Evolutionary conservation across 2,329 filamentous ascomycete species (phyloP), one percentile per base, ranked within the genome.

Genomic region (Calonectria pseudoreteaudii): DNA sequence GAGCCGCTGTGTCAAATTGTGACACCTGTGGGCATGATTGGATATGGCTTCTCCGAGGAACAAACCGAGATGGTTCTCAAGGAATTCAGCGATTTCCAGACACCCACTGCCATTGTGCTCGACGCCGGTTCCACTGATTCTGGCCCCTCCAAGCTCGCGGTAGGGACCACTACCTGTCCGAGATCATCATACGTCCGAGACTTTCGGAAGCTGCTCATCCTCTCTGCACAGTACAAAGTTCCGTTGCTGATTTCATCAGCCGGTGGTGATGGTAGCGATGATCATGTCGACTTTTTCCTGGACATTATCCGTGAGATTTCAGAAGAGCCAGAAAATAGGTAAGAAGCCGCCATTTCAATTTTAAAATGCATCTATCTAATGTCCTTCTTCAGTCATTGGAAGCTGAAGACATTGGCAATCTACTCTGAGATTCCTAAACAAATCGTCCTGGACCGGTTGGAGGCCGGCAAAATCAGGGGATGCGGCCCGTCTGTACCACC

Each of bases 231-330:
- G 28, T 66, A 52, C 20, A 26, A 28, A 3, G 38, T 64, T 26
- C 60, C 60, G 16, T 26, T 66, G 7, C 18, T 66, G 11, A 52
- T 66, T 26, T 38, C 44, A 36, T 66, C 64, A 11, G 64, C 64
- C 18, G 64, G 64, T 7, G 64, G 64, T 1, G 64, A 50, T 20
- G 64, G 64, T 3, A 50, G 47, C 23, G 49, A 68, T 26, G 50
- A 53, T 30, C 66, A 68, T 44, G 66, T 68, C 13, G 52, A 68
- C 18, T 18, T 68, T 20, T 58, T 68, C 18, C n/a, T 68, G 10
- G 66, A 68, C 30, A 58, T 68, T 16, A 68, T 68, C 20, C 66
- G 66, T 16, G 50, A 58, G 5, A 68, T 68, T 16, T 30, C 66
- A 38, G 34, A 58, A 38, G 47, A 68, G 11, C 23, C 49, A 7